Evolutionary conservation across 345 rosid genomes (phyloP).

Genomic region (Carallia brachiata): DNA sequence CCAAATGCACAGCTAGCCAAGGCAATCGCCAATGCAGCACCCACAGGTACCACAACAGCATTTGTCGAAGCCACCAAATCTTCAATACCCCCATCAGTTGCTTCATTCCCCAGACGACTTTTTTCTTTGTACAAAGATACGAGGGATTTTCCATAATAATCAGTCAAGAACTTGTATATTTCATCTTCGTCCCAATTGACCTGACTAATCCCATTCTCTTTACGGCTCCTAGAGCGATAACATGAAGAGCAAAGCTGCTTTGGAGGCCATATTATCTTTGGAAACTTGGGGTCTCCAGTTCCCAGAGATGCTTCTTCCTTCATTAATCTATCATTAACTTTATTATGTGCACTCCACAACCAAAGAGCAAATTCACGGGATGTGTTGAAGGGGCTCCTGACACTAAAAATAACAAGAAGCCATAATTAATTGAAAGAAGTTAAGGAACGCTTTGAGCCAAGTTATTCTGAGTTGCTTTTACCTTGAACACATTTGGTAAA

Average conservation of each 20-base stretch:
- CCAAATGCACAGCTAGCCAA: constrained; percentile 97
- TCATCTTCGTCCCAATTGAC: constrained; percentile 70
- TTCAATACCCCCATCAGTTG: constrained; percentile 39
- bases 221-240: constrained; percentile 37
- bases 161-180: constrained; percentile 68
- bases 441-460: neutral
- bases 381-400: constrained; percentile 59
- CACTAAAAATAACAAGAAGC: constrained; percentile 44
- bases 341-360: constrained; percentile 92
- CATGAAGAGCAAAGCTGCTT: constrained; percentile 82
- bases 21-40: constrained; percentile 96
- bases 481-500: constrained; percentile 88
- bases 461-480: constrained; percentile 28
- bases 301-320: constrained; percentile 74
- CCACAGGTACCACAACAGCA: constrained; percentile 84
- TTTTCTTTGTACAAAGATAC: constrained; percentile 62
- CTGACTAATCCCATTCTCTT: constrained; percentile 20
- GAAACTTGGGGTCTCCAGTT: constrained; percentile 86
- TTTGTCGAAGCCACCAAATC: constrained; percentile 59
- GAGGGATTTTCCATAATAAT: constrained; percentile 67
- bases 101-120: constrained; percentile 34
- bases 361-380: constrained; percentile 78
- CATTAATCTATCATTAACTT: constrained; percentile 77
- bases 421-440: constrained; percentile 20
- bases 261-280: constrained; percentile 91